These are phyloP conservation scores for Cladosporium sp. DNA, from an alignment of 2,329 filamentous ascomycete species.

Conservation along the genomic window DNA sequence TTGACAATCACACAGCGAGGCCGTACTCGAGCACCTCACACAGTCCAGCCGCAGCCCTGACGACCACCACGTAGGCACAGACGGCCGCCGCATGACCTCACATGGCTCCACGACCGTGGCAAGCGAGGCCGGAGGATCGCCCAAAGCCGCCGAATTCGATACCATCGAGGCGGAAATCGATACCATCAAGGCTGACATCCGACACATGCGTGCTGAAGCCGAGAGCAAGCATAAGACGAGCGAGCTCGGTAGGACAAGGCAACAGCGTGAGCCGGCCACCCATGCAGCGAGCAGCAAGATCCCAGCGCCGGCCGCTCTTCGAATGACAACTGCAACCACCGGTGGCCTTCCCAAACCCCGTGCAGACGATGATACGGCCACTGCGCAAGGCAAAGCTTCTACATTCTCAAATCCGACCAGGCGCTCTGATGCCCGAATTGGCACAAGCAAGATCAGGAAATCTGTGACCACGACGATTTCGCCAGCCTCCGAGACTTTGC, in stretches of 20 bases:
- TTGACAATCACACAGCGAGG: slow-evolving; percentile 17
- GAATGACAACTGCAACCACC: neutral
- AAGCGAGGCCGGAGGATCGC: slow-evolving; percentile 4
- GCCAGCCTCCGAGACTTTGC: neutral
- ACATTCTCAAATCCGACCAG: neutral
- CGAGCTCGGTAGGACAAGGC: neutral
- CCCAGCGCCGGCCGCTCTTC: neutral
- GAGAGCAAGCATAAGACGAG: neutral
- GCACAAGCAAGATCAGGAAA: neutral
- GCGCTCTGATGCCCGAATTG: neutral
- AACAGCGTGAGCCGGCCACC: neutral
- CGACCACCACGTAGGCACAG: slow-evolving; percentile 15
- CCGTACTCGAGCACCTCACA: slow-evolving; percentile 19
- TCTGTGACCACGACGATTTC: neutral
- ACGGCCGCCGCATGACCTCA: slow-evolving; percentile 7
- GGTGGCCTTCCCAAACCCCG: neutral
- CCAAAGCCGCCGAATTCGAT: slow-evolving; percentile 16
- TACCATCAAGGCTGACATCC: slow-evolving; percentile 19
- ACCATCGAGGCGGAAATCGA: slow-evolving; percentile 22
- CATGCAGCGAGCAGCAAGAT: neutral
- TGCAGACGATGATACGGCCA: neutral
- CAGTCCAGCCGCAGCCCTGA: slow-evolving; percentile 15
- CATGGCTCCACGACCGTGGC: neutral
- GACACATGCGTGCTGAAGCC: neutral
- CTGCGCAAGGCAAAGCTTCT: neutral